Conservation (phyloP, 1,139 yeast genomes). For the Suhomyces bokatorum region DNA sequence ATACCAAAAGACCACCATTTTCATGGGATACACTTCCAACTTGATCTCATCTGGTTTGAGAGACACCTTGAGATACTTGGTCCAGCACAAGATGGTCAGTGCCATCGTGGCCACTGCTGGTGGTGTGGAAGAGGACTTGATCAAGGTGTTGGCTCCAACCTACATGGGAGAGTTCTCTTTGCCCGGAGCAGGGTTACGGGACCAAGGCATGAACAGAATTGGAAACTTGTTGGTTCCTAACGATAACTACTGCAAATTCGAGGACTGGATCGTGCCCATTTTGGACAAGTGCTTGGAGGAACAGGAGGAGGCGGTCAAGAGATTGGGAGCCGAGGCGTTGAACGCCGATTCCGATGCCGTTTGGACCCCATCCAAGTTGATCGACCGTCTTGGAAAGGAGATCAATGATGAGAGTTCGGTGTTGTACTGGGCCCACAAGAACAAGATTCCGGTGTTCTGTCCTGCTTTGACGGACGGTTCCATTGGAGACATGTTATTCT, state of each 20-base stretch:
- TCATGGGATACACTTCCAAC: constrained; percentile 96
- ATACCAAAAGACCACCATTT: constrained; percentile 82
- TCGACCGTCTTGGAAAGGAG: constrained; percentile 92
- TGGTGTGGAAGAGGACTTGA: constrained; percentile 95
- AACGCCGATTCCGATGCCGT: constrained; percentile 46
- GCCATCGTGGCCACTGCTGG: constrained; percentile 97
- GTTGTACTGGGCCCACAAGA: constrained; percentile 96
- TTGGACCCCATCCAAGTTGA: constrained; percentile 94
- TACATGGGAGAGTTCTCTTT: constrained; percentile 87
- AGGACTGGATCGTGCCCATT: constrained; percentile 97
- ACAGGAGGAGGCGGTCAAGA: constrained; percentile 67
- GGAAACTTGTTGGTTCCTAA: constrained; percentile 96
- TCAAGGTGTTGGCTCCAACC: constrained; percentile 94
- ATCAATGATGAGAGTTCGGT: constrained; percentile 93
- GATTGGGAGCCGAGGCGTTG: constrained; percentile 60
- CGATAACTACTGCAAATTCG: constrained; percentile 95
- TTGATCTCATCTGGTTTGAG: constrained; percentile 92
- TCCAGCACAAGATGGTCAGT: constrained; percentile 90
- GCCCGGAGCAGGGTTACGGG: constrained; percentile 80
- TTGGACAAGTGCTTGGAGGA: constrained; percentile 85
- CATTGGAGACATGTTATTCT: constrained; percentile 96
- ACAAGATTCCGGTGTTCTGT: constrained; percentile 92
- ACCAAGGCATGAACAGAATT: constrained; percentile 94
- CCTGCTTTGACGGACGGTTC: constrained; percentile 98
- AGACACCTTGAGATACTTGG: constrained; percentile 84